Evolutionary conservation across 1,139 yeast species (phyloP).

Genomic region (Schwanniomyces etchellsii): DNA sequence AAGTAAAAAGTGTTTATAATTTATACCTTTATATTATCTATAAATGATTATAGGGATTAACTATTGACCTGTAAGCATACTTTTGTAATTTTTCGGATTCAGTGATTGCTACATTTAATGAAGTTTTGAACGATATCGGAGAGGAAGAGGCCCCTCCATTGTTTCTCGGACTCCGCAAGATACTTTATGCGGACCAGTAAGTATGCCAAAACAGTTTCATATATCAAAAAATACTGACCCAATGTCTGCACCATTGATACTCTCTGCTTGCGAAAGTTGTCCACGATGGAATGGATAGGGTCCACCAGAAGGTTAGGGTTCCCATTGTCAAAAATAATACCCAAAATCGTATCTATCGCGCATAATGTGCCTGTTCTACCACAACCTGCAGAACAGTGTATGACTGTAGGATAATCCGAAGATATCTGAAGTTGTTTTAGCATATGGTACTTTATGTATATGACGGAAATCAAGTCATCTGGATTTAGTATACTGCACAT

Average conservation of each 20-base stretch:
- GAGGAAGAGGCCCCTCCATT: conserved; percentile 17
- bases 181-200: conserved; percentile 8
- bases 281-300: conserved; percentile 44
- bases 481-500: conserved; percentile 38
- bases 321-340: conserved; percentile 23
- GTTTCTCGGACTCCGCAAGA: neutral
- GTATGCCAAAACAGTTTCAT: conserved; percentile 41
- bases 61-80: too few species aligned
- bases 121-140: conserved; percentile 21
- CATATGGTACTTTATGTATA: conserved; percentile 32
- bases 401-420: conserved; percentile 44
- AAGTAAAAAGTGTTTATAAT: neutral
- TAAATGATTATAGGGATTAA: too few species aligned
- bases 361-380: conserved; percentile 89
- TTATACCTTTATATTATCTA: too few species aligned
- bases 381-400: conserved; percentile 91
- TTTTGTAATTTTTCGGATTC: too few species aligned
- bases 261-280: conserved; percentile 64
- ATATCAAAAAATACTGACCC: conserved; percentile 68
- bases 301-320: conserved; percentile 18
- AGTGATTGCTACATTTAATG: conserved; percentile 12
- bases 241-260: conserved; percentile 81
- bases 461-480: conserved; percentile 35
- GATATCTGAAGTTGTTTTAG: conserved; percentile 10
- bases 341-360: conserved; percentile 62